These are phyloP conservation scores for Boletus rex-veris DNA, from an alignment of 768 basidiomycete genomes.

Conservation along the genomic window DNA sequence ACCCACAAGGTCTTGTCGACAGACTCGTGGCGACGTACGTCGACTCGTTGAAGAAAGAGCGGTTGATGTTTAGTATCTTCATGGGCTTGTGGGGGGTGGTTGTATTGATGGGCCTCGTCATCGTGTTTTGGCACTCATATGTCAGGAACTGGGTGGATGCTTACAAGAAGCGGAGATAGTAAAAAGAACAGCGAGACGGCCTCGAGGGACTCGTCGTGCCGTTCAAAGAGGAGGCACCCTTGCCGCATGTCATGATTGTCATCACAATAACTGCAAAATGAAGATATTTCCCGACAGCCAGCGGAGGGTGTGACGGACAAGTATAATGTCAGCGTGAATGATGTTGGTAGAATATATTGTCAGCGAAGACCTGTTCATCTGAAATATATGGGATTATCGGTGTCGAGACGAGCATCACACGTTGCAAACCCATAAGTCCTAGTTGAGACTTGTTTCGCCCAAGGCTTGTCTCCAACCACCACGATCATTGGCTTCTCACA, in stretches of 20 bases:
- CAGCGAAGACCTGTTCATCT: too few species aligned
- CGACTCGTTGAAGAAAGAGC: conserved; percentile 69
- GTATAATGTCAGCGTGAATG: too few species aligned
- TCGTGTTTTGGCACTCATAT: conserved; percentile 74
- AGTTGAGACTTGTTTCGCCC: too few species aligned
- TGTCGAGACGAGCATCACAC: too few species aligned
- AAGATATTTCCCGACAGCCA: too few species aligned
- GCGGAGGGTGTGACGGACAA: too few species aligned
- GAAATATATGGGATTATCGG: too few species aligned
- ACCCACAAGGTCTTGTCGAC: conserved; percentile 62
- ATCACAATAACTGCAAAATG: too few species aligned
- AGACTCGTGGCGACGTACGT: conserved; percentile 73
- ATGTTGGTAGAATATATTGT: too few species aligned
- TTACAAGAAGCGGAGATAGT: conserved; percentile 48
- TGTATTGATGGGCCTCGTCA: conserved; percentile 68
- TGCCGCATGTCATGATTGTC: conserved; percentile 17
- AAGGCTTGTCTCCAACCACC: too few species aligned
- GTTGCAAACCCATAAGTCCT: too few species aligned
- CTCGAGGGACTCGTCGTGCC: conserved; percentile 41
- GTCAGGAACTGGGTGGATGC: conserved; percentile 46
- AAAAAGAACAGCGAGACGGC: conserved; percentile 47
- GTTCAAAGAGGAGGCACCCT: conserved; percentile 12
- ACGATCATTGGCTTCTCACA: too few species aligned
- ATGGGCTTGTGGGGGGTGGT: conserved; percentile 81
- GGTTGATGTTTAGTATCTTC: conserved; percentile 80